Evolutionary conservation across 2,329 filamentous ascomycete genomes (phyloP), one percentile per base, ranked within the genome.

Genomic region (Xenosphaeropsis pyriputrescens): DNA sequence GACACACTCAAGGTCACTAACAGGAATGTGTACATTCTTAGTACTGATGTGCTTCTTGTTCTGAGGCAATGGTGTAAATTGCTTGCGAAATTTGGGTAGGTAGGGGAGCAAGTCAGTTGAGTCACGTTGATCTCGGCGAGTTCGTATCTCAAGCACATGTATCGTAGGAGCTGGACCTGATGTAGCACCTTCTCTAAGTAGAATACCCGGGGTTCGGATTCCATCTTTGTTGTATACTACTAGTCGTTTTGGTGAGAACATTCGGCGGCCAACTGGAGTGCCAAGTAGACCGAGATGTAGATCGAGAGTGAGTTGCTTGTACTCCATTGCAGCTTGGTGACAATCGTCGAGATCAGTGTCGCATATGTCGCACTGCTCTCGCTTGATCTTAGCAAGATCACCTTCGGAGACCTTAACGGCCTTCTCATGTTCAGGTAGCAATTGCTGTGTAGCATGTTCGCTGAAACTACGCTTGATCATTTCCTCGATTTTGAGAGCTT

Each of bases 381-480:
- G 72, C 58, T 89, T 93, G 53, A 96, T 75, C 60, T 89, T 93
- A 38, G 78, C 85, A 39, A 98, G 62, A 60, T 93, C 89, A 4
- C 85, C 88, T 57, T 98, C 88, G 0, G 88, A 93, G 2, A 94
- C 49, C 55, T 89, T 86, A 43, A 98, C 85, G 41, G 86, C 82
- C 58, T 93, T 93, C 59, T 98, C 88, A 50, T 96, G 89, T 57
- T 96, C 88, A 0, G 91, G 91, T 1, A 96, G 66, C 11, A 96
- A 62, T 44, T 93, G 88, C 54, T 98, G 91, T 0, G 89, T 96
- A 17, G 89, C 89, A 59, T 98, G 91, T 58, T 98, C 91, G 37
- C 89, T 95, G 66, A 98, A 98, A 57, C 88, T 95, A 47, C 91
- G 81, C 69, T 98, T 98, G 65, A 98, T 98, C 91, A 98, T 98